Conservation (phyloP, 768 basidiomycete genomes). For the Pleurotus tuber-regium region DNA sequence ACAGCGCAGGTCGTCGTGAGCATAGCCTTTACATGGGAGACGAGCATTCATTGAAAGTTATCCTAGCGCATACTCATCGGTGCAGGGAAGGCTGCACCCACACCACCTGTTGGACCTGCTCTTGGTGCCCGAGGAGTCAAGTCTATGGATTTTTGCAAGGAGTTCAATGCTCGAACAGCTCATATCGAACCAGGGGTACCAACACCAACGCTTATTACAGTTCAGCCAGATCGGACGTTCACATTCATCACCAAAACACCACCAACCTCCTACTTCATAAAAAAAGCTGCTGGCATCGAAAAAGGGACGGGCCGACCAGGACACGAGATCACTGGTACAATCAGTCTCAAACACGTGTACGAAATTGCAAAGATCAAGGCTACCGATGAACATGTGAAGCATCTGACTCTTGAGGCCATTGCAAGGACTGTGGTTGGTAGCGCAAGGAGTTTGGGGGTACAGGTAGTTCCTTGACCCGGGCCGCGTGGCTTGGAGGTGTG, state of each 20-base stretch:
- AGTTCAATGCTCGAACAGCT: conserved; percentile 97
- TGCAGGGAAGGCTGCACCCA: conserved; percentile 94
- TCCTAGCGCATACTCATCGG: conserved; percentile 78
- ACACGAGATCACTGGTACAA: conserved; percentile 72
- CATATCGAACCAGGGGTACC: conserved; percentile 84
- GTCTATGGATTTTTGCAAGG: conserved; percentile 99
- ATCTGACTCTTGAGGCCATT: conserved; percentile 83
- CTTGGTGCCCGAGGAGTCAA: conserved; percentile 98
- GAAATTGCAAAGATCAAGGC: conserved; percentile 98
- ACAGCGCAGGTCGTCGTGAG: conserved; percentile 77
- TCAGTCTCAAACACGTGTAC: conserved; percentile 95
- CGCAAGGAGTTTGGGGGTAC: conserved; percentile 84
- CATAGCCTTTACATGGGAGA: conserved; percentile 6
- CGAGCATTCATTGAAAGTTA: conserved; percentile 14
- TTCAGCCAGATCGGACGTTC: conserved; percentile 95
- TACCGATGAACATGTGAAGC: conserved; percentile 85
- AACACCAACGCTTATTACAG: conserved; percentile 87
- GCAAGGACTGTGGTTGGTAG: conserved; percentile 87
- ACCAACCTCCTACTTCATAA: conserved; percentile 85
- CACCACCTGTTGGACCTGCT: conserved; percentile 95
- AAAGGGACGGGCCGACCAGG: conserved; percentile 86
- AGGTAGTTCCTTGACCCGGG: conserved; percentile 76
- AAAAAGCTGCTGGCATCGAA: conserved; percentile 85
- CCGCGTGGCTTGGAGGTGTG: conserved; percentile 7
- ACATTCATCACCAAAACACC: conserved; percentile 92